phyloP scores from a whole-genome alignment of 176 grass and related monocot genomes.

The bread wheat (Triticum aestivum) region IWGSC_CS_RefSeq_v2.1 NC_057799.1:539112744-539113243 shows the following conservation, averaged over 20 bases:
- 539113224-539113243: no score
- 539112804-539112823: background rate
- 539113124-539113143: background rate
- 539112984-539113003: background rate
- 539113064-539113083: background rate
- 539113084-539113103: background rate
- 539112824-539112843: conserved; percentile 35
- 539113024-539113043: background rate
- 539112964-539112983: background rate
- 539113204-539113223: no score
- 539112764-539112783: background rate
- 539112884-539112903: conserved; percentile 54
- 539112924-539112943: conserved; percentile 36
- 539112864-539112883: conserved; percentile 49
- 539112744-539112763: background rate
- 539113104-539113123: background rate
- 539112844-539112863: conserved; percentile 47
- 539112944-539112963: conserved; percentile 7
- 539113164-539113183: no score
- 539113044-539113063: background rate
- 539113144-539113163: background rate
- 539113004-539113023: no score
- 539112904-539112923: conserved; percentile 54
- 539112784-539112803: background rate
- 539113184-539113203: no score